phyloP scores from a whole-genome alignment of 2,329 filamentous ascomycete genomes.

The Colletotrichum sp. region DNA sequence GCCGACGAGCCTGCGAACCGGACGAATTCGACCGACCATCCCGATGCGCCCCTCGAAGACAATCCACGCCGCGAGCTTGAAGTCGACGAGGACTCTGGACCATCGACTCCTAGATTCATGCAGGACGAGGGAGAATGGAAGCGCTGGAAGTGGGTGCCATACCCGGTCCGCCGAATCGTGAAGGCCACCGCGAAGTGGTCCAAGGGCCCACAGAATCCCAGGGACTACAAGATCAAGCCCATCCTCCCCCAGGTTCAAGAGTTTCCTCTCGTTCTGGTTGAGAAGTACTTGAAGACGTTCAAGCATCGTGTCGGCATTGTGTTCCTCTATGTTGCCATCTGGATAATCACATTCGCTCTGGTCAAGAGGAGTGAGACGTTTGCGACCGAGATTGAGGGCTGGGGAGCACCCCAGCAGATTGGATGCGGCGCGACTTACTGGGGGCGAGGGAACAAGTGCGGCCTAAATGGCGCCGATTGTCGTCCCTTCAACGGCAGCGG shows the following conservation, averaged over 20 bases:
- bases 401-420: conserved; percentile 69
- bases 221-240: conserved; percentile 57
- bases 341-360: conserved; percentile 73
- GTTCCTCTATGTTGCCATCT: conserved; percentile 65
- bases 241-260: conserved; percentile 72
- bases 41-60: conserved; percentile 46
- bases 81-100: conserved; percentile 42
- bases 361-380: conserved; percentile 69
- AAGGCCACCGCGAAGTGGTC: conserved; percentile 54
- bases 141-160: conserved; percentile 64
- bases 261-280: conserved; percentile 67
- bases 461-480: conserved; percentile 75
- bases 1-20: conserved; percentile 23
- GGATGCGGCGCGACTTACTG: conserved; percentile 75
- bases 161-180: conserved; percentile 53
- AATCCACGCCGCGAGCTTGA: conserved; percentile 50
- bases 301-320: conserved; percentile 66
- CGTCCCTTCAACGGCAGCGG: conserved; percentile 75
- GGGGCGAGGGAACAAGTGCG: conserved; percentile 73
- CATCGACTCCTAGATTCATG: conserved; percentile 64
- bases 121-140: conserved; percentile 58
- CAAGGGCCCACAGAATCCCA: conserved; percentile 60
- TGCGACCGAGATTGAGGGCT: conserved; percentile 67
- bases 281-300: conserved; percentile 64
- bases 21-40: conserved; percentile 34